phyloP scores from a whole-genome alignment of 495 filamentous ascomycete genomes.

The Immersiella caudata region DNA sequence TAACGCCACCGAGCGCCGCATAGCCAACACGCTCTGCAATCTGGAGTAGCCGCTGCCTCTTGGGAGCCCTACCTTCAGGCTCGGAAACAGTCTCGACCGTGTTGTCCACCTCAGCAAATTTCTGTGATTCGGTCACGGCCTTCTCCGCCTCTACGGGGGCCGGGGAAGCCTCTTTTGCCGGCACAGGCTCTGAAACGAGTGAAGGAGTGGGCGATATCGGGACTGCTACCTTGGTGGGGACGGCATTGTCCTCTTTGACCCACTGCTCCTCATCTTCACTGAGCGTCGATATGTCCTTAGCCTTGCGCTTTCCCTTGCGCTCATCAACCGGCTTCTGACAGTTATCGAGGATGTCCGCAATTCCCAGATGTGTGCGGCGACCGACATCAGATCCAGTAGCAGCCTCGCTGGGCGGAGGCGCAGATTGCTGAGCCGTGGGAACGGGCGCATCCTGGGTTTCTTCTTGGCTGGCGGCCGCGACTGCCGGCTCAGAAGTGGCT shows the following conservation, averaged over 20 bases:
- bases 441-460: neutral
- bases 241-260: neutral
- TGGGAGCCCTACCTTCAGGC: slow-evolving; percentile 28
- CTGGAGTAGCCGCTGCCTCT: slow-evolving; percentile 38
- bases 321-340: neutral
- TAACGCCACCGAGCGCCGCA: slow-evolving; percentile 45
- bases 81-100: neutral
- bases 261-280: slow-evolving; percentile 34
- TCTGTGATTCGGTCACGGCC: neutral
- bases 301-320: slow-evolving; percentile 36
- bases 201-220: neutral
- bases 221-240: neutral
- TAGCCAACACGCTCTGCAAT: slow-evolving; percentile 45
- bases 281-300: slow-evolving; percentile 39
- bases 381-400: slow-evolving; percentile 1
- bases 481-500: neutral
- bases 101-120: neutral
- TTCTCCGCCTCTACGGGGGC: neutral
- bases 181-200: neutral
- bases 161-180: neutral
- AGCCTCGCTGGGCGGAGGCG: neutral
- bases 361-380: slow-evolving; percentile 33
- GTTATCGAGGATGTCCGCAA: slow-evolving; percentile 37
- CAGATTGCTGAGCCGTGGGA: neutral
- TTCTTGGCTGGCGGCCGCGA: neutral